Percentiles rank a stretch among this genome's conserved stretches.
Evolutionary conservation across 2,329 filamentous ascomycete species (phyloP).

Genomic region (Pseudogymnoascus sp.): DNA sequence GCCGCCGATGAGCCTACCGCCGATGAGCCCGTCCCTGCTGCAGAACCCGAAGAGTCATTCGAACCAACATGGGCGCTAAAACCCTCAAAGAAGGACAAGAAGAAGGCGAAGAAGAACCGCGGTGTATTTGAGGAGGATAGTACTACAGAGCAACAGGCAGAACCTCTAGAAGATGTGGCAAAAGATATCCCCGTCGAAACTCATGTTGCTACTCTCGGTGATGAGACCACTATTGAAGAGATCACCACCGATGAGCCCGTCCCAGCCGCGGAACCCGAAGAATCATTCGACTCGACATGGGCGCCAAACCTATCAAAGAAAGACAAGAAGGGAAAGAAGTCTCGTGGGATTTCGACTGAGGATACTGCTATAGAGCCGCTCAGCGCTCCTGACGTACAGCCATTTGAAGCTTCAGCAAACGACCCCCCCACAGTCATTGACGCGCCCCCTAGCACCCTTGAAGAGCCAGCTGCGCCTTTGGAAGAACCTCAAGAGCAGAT

Average conservation of each 20-base stretch:
- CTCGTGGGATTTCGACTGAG: background rate
- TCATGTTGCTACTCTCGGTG: background rate
- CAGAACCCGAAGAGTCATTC: constrained; percentile 16
- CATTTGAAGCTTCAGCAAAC: background rate
- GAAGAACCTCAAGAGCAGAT: constrained; percentile 14
- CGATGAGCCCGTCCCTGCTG: constrained; percentile 10
- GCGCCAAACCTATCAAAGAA: constrained; percentile 11
- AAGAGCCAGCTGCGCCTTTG: background rate
- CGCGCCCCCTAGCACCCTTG: background rate
- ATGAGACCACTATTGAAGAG: background rate
- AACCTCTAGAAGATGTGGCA: background rate
- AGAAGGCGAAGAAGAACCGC: background rate
- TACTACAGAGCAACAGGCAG: background rate
- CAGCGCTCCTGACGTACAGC: background rate
- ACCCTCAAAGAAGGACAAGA: constrained; percentile 7
- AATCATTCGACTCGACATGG: background rate
- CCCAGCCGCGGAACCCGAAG: background rate
- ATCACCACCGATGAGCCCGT: background rate
- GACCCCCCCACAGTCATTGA: background rate
- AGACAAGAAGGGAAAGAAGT: constrained; percentile 31
- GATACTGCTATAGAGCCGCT: background rate
- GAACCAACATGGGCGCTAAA: background rate
- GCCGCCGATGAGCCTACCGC: background rate
- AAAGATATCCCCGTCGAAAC: background rate
- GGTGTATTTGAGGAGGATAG: background rate